These are phyloP conservation scores for Prunus dulcis DNA, from an alignment of 306 rosid genomes.

Conservation along the genomic window DNA sequence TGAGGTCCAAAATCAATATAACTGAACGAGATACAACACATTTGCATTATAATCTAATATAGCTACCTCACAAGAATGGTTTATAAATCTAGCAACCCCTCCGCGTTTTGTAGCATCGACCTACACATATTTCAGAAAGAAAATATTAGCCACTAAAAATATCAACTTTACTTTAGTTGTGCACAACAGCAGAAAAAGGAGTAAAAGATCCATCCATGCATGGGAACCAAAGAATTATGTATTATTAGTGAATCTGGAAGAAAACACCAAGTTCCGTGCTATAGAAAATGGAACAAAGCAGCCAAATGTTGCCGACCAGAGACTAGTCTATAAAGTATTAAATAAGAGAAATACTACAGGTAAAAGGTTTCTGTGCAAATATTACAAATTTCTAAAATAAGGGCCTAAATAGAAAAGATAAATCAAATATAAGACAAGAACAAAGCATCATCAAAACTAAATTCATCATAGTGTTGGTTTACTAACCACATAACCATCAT, in stretches of 20 bases:
- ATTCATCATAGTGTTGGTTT: slow-evolving; percentile 8
- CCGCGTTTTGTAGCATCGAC: slow-evolving; percentile 99
- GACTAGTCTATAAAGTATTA: background rate
- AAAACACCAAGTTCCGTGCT: background rate
- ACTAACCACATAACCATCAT: slow-evolving; percentile 99
- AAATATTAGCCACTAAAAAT: slow-evolving; percentile 8
- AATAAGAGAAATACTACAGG: background rate
- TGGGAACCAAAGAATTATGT: background rate
- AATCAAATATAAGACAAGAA: background rate
- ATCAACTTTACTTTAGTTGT: background rate
- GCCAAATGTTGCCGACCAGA: background rate
- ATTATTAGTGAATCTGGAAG: background rate
- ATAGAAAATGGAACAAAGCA: background rate
- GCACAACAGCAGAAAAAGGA: background rate
- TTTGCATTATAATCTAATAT: slow-evolving; percentile 1
- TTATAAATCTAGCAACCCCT: slow-evolving; percentile 90
- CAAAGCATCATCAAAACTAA: background rate
- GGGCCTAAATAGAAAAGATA: background rate
- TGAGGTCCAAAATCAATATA: slow-evolving; percentile 7
- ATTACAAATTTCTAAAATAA: slow-evolving; percentile 9
- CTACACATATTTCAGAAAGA: slow-evolving; percentile 45
- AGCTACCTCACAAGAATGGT: slow-evolving; percentile 96
- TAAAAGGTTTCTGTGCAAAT: background rate
- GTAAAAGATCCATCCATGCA: background rate
- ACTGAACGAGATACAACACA: background rate